phyloP scores from a whole-genome alignment of 345 rosid genomes.

The Durio zibethinus region DNA sequence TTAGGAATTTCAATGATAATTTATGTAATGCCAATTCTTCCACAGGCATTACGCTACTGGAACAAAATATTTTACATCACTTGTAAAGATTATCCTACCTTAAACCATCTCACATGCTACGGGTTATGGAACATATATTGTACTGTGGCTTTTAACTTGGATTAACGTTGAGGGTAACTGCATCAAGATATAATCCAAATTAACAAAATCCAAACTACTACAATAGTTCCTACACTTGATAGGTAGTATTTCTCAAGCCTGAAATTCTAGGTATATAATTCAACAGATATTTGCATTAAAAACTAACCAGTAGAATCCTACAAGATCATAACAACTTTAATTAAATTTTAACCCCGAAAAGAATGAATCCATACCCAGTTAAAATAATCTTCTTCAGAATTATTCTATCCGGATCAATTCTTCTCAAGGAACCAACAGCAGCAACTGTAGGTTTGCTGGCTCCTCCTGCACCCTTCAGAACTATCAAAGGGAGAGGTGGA shows the following conservation, averaged over 20 bases:
- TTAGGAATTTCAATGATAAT: slow-evolving; percentile 12
- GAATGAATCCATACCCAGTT: slow-evolving; percentile 62
- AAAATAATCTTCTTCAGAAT: slow-evolving; percentile 80
- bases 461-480: slow-evolving; percentile 51
- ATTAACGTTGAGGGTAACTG: slow-evolving; percentile 94
- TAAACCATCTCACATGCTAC: slow-evolving; percentile 97
- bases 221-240: neutral
- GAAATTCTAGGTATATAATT: neutral
- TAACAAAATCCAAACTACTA: slow-evolving; percentile 9
- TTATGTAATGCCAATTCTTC: neutral
- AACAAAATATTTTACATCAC: neutral
- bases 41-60: neutral
- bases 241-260: neutral
- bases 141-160: slow-evolving; percentile 75
- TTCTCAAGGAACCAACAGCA: slow-evolving; percentile 88
- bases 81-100: slow-evolving; percentile 42
- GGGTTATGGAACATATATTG: slow-evolving; percentile 90
- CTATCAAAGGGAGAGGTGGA: slow-evolving; percentile 82
- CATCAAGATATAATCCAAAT: slow-evolving; percentile 17
- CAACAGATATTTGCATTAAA: neutral
- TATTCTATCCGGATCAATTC: slow-evolving; percentile 76
- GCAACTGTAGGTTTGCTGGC: slow-evolving; percentile 54
- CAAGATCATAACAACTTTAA: neutral
- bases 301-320: neutral
- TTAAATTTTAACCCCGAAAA: neutral